phyloP scores from a whole-genome alignment of 2,329 filamentous ascomycete genomes.

The Torrubiellomyces zombiae region DNA sequence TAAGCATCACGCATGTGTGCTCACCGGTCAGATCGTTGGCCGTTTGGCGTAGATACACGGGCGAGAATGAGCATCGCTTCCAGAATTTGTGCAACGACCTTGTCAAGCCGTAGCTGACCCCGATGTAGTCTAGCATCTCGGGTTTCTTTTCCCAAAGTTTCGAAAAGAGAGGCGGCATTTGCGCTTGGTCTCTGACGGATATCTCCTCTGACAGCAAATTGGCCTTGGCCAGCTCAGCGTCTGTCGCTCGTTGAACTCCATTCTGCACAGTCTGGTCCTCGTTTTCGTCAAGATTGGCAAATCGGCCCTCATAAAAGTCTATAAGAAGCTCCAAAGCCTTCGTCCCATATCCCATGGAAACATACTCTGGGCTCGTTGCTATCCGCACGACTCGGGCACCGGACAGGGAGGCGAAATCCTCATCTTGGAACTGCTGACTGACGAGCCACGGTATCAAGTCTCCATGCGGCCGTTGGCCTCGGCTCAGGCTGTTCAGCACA shows the following conservation, averaged over 20 bases:
- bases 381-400: conserved; percentile 87
- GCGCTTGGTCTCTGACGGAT: conserved; percentile 72
- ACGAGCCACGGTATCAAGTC: conserved; percentile 96
- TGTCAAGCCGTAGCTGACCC: conserved; percentile 89
- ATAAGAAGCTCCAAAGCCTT: conserved; percentile 73
- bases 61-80: conserved; percentile 74
- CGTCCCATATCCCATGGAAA: conserved; percentile 83
- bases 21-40: conserved; percentile 93
- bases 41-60: conserved; percentile 88
- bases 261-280: conserved; percentile 35
- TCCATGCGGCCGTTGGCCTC: conserved; percentile 76
- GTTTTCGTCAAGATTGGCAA: conserved; percentile 66
- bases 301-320: conserved; percentile 92
- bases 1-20: conserved; percentile 94
- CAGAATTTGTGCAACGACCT: conserved; percentile 84
- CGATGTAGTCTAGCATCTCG: conserved; percentile 73
- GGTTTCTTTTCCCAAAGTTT: conserved; percentile 73
- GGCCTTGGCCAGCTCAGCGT: conserved; percentile 60
- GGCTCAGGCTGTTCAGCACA: conserved; percentile 73
- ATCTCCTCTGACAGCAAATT: conserved; percentile 75
- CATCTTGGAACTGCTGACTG: conserved; percentile 94
- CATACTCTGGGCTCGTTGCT: conserved; percentile 88
- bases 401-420: conserved; percentile 85
- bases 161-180: conserved; percentile 86
- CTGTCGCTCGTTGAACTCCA: conserved; percentile 62